These are phyloP conservation scores for Hygrocybe coccinea DNA, from an alignment of 768 basidiomycete species.

Conservation along the genomic window DNA sequence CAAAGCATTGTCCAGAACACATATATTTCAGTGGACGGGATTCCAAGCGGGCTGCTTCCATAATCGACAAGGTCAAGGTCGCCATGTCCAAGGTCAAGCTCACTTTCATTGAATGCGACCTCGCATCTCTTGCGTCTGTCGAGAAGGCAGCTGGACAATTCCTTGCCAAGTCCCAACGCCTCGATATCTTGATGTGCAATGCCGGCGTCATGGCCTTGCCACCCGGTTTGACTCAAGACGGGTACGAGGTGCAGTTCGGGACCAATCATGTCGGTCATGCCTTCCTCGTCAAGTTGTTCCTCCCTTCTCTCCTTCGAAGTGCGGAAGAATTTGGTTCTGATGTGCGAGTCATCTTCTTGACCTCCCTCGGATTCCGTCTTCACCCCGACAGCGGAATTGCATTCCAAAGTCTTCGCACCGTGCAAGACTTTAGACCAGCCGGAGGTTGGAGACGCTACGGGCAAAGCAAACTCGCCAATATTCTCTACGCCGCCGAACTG, in stretches of 20 bases:
- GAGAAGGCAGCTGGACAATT: conserved; percentile 34
- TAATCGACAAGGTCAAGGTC: conserved; percentile 30
- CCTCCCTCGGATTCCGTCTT: conserved; percentile 9
- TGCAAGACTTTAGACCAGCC: background rate
- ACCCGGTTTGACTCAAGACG: background rate
- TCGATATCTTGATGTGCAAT: background rate
- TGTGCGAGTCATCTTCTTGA: conserved; percentile 26
- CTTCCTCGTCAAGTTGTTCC: conserved; percentile 23
- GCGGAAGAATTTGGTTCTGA: conserved; percentile 21
- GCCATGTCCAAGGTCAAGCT: conserved; percentile 34
- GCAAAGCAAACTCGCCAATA: conserved; percentile 20
- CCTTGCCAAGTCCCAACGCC: conserved; percentile 14
- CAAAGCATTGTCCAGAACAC: conserved; percentile 26
- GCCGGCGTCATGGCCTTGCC: background rate
- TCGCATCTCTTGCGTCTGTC: conserved; percentile 35
- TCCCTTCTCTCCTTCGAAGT: conserved; percentile 21
- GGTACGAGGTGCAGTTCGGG: conserved; percentile 35
- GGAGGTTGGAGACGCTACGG: background rate
- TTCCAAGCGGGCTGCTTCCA: background rate
- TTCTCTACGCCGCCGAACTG: conserved; percentile 23
- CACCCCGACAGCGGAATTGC: background rate
- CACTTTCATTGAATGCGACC: conserved; percentile 34
- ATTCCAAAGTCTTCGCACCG: background rate
- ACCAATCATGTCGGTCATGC: conserved; percentile 26
- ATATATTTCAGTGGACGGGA: background rate